Base-by-base conservation (phyloP, 768 basidiomycete genomes). In the Scleroderma citrinum region DNA sequence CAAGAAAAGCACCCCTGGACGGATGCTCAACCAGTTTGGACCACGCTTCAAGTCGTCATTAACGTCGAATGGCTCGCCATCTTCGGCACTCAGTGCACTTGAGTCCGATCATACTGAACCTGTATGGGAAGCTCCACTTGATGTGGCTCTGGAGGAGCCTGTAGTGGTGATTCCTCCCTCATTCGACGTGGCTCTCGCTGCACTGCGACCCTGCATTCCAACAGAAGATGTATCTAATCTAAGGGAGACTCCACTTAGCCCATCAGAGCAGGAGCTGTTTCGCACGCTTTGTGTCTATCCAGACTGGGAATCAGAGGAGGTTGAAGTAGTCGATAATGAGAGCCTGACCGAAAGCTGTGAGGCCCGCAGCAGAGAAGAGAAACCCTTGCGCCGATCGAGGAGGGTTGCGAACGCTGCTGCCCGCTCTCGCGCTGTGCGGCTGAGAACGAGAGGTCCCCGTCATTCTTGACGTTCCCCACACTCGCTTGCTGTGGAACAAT, bases 201-300 rank as follows among this genome's bases (percentile, higher is more conserved):
- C 56, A 36, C 51, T 67, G 24, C 66, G 57, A 29, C 54, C 58
- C 8, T 45, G 52, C 23, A 51, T 46, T 26, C 47, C 55, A 49
- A 41, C 48, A 14, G 52, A 57, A 35, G 56, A 55, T 12, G 47
- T 14, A 17, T 32, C 44, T 21, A 19, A 43, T 11, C 31, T 32
- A 13, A 41, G 61, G 7, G 65, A 68, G 24, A 68, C 69, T 3
- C 85, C 85, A 17, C 72, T 88, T 43, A 87, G 77, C 55, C 79
- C 80, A 20, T 80, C 76, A 10, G 86, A 88, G 57, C 78, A 83
- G 58, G 79, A 83, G 63, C 81, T 88, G 43, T 87, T 88, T 65
- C 77, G 71, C 36, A 73, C 76, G 41, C 65, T 87, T 21, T 87
- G 83, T 51, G 69, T 76, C 29, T 73, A 76, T 51, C 76, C 78